Evolutionary conservation across 2,329 filamentous ascomycete genomes (phyloP).

Genomic region (Colletotrichum spinosum): DNA sequence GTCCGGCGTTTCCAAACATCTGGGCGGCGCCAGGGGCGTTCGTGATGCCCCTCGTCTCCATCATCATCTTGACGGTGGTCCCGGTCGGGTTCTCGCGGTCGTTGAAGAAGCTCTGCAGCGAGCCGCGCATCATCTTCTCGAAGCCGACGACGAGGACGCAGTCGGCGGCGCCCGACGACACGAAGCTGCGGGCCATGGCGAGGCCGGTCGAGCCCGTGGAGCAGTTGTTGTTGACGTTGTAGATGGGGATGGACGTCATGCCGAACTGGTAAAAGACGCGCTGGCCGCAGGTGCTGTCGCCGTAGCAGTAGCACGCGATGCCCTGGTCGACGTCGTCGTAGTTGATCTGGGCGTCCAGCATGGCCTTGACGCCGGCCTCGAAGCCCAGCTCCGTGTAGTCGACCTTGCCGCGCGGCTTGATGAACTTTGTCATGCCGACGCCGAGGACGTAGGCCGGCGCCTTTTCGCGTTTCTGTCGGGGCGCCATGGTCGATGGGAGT

Average conservation of each 20-base stretch:
- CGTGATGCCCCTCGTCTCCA: conserved; percentile 80
- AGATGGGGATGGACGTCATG: conserved; percentile 95
- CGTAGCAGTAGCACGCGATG: conserved; percentile 98
- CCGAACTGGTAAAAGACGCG: conserved; percentile 99
- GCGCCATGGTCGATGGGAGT: conserved; percentile 54
- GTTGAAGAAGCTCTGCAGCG: conserved; percentile 84
- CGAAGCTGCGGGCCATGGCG: conserved; percentile 83
- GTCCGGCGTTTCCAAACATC: conserved; percentile 93
- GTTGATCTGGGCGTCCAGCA: conserved; percentile 88
- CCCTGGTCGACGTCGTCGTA: conserved; percentile 97
- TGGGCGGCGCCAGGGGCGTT: conserved; percentile 90
- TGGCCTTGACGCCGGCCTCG: conserved; percentile 89
- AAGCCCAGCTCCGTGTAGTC: conserved; percentile 96
- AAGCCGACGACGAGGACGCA: conserved; percentile 94
- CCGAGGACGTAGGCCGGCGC: conserved; percentile 85
- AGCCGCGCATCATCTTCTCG: conserved; percentile 98
- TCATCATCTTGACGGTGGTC: conserved; percentile 82
- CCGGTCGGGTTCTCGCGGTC: conserved; percentile 85
- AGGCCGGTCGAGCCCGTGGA: conserved; percentile 94
- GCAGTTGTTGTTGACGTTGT: conserved; percentile 99
- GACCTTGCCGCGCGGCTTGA: conserved; percentile 93
- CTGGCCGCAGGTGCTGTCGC: conserved; percentile 94
- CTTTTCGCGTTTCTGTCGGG: conserved; percentile 59
- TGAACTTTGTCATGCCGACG: conserved; percentile 99
- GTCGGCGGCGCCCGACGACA: conserved; percentile 84